Evolutionary conservation across 257 asterid species (phyloP).

Genomic region (Leptodermis oblonga): DNA sequence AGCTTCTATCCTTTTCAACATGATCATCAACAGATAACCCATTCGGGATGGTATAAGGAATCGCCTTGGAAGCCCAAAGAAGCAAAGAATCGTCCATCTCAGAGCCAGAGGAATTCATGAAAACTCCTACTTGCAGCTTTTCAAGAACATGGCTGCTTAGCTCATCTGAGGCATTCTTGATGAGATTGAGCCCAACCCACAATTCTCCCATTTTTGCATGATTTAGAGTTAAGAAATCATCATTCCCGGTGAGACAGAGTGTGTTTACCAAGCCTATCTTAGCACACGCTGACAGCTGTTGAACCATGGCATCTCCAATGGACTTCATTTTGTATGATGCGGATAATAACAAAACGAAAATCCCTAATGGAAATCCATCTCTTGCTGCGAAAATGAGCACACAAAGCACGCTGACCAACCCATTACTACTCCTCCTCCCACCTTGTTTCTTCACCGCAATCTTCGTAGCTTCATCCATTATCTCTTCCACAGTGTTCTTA

Average conservation of each 20-base stretch:
- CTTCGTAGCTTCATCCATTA: conserved; percentile 30
- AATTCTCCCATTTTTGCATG: conserved; percentile 31
- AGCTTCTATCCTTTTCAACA: background rate
- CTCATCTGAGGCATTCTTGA: conserved; percentile 5
- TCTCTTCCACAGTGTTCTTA: conserved; percentile 33
- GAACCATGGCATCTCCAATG: conserved; percentile 18
- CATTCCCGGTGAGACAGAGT: conserved; percentile 23
- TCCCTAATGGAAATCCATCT: conserved; percentile 42
- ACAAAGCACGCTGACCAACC: conserved; percentile 30
- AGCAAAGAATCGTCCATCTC: conserved; percentile 22
- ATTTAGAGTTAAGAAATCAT: conserved; percentile 22
- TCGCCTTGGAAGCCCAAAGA: conserved; percentile 31
- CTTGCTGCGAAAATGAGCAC: conserved; percentile 33
- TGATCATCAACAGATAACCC: background rate
- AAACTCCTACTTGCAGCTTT: conserved; percentile 21
- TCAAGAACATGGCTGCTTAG: conserved; percentile 3
- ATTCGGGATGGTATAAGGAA: conserved; percentile 9
- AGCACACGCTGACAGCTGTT: conserved; percentile 25
- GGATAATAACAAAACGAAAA: conserved; percentile 23
- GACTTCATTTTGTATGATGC: conserved; percentile 30
- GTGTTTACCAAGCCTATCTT: conserved; percentile 30
- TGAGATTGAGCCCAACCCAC: conserved; percentile 29
- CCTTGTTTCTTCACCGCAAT: conserved; percentile 27
- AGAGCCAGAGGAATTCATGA: background rate
- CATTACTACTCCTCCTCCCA: conserved; percentile 12